These are phyloP conservation scores for Phytophthora uliginosa DNA, from an alignment of 352 stramenopile species.

Conservation along the genomic window DNA sequence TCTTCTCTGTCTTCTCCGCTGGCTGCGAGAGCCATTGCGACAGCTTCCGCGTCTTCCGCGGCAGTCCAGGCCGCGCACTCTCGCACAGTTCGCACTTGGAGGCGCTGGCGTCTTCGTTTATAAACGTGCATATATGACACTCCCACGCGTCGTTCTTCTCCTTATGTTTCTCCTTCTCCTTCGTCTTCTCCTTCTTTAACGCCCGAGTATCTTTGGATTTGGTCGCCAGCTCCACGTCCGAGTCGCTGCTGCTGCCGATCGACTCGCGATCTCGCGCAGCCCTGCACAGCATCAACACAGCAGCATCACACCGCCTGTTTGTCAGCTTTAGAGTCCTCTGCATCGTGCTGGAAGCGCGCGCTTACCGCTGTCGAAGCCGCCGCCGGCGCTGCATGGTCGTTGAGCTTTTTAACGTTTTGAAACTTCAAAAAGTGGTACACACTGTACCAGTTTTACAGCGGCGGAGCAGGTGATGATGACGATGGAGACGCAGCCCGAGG, in stretches of 20 bases:
- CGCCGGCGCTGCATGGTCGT: slow-evolving; percentile 31
- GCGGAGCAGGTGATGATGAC: slow-evolving; percentile 7
- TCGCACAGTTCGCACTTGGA: slow-evolving; percentile 55
- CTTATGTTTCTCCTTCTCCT: not conserved
- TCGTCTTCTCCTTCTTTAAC: not conserved
- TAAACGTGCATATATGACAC: slow-evolving; percentile 59
- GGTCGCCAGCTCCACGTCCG: slow-evolving; percentile 24
- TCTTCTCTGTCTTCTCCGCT: slow-evolving; percentile 16
- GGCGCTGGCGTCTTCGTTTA: slow-evolving; percentile 40
- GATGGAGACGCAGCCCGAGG: slow-evolving; percentile 8
- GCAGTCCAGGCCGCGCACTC: slow-evolving; percentile 29
- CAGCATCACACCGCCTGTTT: not conserved
- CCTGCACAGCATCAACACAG: slow-evolving; percentile 8
- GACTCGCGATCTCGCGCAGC: slow-evolving; percentile 12
- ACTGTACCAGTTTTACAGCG: slow-evolving; percentile 9
- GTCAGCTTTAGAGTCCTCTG: not conserved
- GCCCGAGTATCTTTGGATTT: slow-evolving; percentile 5
- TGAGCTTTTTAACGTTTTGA: slow-evolving; percentile 12
- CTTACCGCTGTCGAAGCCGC: slow-evolving; percentile 40
- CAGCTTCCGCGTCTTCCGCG: slow-evolving; percentile 45
- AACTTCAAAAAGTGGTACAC: slow-evolving; percentile 36
- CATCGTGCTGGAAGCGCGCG: not conserved
- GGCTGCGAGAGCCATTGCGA: slow-evolving; percentile 55
- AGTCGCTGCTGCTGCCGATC: slow-evolving; percentile 47
- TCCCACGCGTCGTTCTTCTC: slow-evolving; percentile 33